Evolutionary conservation across 371 early-diverging fungal species (phyloP).

Genomic region (Rhizopus sp.): DNA sequence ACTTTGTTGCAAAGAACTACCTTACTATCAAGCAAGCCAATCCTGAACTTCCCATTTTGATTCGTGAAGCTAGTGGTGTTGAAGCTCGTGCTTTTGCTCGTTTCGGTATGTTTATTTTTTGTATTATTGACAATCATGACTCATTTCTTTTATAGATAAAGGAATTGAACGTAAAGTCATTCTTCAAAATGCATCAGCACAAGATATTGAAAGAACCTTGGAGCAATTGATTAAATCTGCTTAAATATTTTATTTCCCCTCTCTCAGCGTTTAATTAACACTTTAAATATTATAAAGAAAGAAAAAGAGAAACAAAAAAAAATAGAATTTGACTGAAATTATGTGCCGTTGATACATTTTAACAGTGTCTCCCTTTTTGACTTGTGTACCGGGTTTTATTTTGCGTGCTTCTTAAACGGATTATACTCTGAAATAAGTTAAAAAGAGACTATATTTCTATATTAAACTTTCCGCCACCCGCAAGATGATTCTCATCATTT

Average conservation of each 20-base stretch:
- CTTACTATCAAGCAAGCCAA: constrained; percentile 79
- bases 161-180: constrained; percentile 83
- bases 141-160: constrained; percentile 56
- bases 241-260: constrained; percentile 16
- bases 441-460: no score
- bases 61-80: constrained; percentile 86
- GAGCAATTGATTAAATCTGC: constrained; percentile 59
- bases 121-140: neutral
- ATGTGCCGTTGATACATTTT: no score
- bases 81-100: constrained; percentile 91
- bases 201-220: constrained; percentile 73
- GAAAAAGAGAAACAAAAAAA: constrained; percentile 8
- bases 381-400: no score
- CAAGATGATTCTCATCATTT: no score
- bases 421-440: no score
- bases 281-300: neutral
- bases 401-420: no score
- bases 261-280: neutral
- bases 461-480: no score
- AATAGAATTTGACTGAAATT: no score
- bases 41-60: constrained; percentile 87
- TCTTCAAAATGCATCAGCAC: constrained; percentile 74
- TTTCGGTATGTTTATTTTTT: constrained; percentile 62
- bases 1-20: constrained; percentile 84
- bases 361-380: no score